phyloP scores from a whole-genome alignment of 192 early-diverging fungal genomes.

The Backusella liffmaniae region DNA sequence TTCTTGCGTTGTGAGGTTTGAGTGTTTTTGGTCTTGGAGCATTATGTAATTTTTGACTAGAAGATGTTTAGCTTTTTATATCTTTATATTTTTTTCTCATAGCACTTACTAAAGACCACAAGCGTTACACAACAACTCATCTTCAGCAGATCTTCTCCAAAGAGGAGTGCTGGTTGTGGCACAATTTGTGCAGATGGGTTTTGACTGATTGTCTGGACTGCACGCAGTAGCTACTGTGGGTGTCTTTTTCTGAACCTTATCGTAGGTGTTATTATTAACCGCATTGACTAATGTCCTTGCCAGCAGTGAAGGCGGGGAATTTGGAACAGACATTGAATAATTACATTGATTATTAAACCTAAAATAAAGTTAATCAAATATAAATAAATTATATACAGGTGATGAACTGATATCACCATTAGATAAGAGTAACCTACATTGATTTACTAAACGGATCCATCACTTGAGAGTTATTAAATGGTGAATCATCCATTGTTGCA shows the following conservation, averaged over 20 bases:
- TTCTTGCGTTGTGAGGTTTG: slow-evolving; percentile 69
- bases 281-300: background rate
- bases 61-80: background rate
- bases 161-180: slow-evolving; percentile 83
- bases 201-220: slow-evolving; percentile 11
- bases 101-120: slow-evolving; percentile 85
- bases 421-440: background rate
- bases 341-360: slow-evolving; percentile 11
- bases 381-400: background rate
- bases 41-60: slow-evolving; percentile 77
- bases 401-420: background rate
- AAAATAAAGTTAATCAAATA: slow-evolving; percentile 3
- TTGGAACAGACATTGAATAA: slow-evolving; percentile 14
- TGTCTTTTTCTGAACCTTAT: background rate
- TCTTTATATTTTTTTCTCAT: background rate
- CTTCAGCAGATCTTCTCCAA: slow-evolving; percentile 88
- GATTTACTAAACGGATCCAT: background rate
- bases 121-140: slow-evolving; percentile 92
- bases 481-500: background rate
- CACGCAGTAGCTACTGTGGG: background rate
- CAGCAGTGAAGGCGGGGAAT: background rate
- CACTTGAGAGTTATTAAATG: background rate
- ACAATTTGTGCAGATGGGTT: slow-evolving; percentile 63
- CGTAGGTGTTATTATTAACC: background rate
- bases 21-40: slow-evolving; percentile 77